These are phyloP conservation scores for Yamagishiella unicocca DNA, from an alignment of 139 green algal species.

Conservation along the genomic window DNA sequence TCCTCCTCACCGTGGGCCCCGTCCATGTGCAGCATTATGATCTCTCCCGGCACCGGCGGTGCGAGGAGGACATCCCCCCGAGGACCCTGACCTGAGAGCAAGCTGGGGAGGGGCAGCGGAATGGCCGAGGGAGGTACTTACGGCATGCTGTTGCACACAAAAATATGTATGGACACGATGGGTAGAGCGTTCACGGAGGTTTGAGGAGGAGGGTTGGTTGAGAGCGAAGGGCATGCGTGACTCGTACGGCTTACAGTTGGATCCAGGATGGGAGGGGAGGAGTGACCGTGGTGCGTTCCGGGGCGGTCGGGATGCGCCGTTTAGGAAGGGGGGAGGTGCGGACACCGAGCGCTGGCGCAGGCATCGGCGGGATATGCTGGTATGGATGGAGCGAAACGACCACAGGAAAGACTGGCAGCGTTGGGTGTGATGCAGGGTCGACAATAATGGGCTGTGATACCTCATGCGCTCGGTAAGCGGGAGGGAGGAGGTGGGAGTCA, in stretches of 20 bases:
- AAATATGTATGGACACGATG: not conserved
- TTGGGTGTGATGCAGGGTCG: too few species aligned
- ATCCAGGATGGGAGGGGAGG: too few species aligned
- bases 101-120: not conserved
- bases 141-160: not conserved
- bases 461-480: not conserved
- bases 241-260: too few species aligned
- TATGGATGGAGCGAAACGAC: not conserved
- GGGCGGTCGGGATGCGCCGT: too few species aligned
- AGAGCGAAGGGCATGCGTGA: too few species aligned
- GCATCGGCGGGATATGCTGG: not conserved
- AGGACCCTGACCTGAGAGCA: slow-evolving; percentile 21
- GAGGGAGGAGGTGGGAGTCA: not conserved
- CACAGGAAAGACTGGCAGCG: not conserved
- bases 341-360: too few species aligned
- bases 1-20: not conserved
- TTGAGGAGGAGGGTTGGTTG: too few species aligned
- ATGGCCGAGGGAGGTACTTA: not conserved
- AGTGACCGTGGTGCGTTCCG: too few species aligned
- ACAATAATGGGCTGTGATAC: not conserved
- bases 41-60: slow-evolving; percentile 54
- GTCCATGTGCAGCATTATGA: slow-evolving; percentile 56
- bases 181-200: not conserved
- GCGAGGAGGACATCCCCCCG: slow-evolving; percentile 59
- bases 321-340: too few species aligned